Evolutionary conservation across 2,329 filamentous ascomycete species (phyloP), one percentile per base, ranked within the genome.

Genomic region (Aureobasidium lini): DNA sequence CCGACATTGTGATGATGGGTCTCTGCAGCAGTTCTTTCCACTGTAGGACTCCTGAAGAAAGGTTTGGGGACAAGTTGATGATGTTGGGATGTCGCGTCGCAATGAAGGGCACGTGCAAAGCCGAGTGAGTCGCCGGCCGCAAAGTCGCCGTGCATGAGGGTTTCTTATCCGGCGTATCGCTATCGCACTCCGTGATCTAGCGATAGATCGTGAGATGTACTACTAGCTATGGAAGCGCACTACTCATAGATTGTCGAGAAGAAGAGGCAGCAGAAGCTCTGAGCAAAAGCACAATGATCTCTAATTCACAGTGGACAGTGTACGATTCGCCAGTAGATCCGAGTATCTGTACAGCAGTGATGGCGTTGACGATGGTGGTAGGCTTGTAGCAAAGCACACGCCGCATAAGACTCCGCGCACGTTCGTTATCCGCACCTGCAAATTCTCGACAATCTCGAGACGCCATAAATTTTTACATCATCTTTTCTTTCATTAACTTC

Each of bases 1-100:
- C 71, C 6, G 72, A 69, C 73, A 75, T 75, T 63, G 36, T 69
- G 67, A 56, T 63, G 36, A 50, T 34, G 32, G 44, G 2, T 44
- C 6, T 52, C 31, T 42, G 34, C 37, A 39, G 32, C 23, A 3
- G 23, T 23, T 23, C 40, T 31, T n/a, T 37, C 39, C 10, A 48
- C 4, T 43, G 23, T 39, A 49, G 8, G 7, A 28, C 13, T 42
- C 11, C n/a, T 13, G 13, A 13, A 31, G 31, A 52, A 29, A 11
- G 16, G 54, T 16, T 31, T 40, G 42, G 53, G 28, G 32, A 46
- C 29, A 39, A 31, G 15, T 31, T 59, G 57, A 39, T 53, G 46
- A 34, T 59, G 57, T 59, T 59, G 56, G 46, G 56, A 59, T 42
- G 54, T 57, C 54, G 54, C 43, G 54, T 57, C 54, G 54, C 9